Evolutionary conservation across 768 basidiomycete species (phyloP), one percentile per base, ranked within the genome.

Genomic region (Mycena epipterygia): DNA sequence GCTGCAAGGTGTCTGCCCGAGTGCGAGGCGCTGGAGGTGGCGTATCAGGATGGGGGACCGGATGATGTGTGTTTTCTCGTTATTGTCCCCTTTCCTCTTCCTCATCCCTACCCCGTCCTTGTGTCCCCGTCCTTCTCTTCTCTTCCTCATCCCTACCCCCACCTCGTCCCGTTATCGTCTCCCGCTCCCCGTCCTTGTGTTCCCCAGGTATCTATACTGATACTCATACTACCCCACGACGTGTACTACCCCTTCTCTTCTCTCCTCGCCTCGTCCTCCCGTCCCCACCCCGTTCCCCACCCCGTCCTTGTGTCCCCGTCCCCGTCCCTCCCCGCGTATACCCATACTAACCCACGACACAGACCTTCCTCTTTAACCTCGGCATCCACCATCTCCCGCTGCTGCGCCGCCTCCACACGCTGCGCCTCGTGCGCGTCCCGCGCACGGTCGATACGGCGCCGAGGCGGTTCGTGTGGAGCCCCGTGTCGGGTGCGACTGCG

Each of bases 301-400:
- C n/a, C n/a, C n/a, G n/a, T n/a, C n/a, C n/a, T n/a, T n/a, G n/a
- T n/a, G n/a, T n/a, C n/a, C n/a, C n/a, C n/a, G n/a, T n/a, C n/a
- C n/a, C n/a, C n/a, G n/a, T n/a, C n/a, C n/a, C n/a, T n/a, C n/a
- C n/a, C n/a, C n/a, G n/a, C n/a, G n/a, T n/a, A n/a, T n/a, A n/a
- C n/a, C n/a, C n/a, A n/a, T n/a, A n/a, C n/a, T n/a, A 55, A 16
- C 30, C 27, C 41, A 6, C 30, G 19, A 3, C 44, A 32, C 58
- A 67, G 66, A 21, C 2, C 29, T 68, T 61, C 41, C 52, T 68
- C 32, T 68, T 68, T 44, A 23, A 68, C 39, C 41, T 68, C 19
- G 67, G 67, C 11, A 68, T 68, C 39, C 59, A 68, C 25, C 67
- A 68, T 52, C 67, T 68, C 59, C 67, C 67, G 30, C 58, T 61